Percentiles rank a stretch among this genome's conserved stretches.
Conservation (phyloP, 192 early-diverging fungal species). For the Phlyctochytrium bullatum region DNA sequence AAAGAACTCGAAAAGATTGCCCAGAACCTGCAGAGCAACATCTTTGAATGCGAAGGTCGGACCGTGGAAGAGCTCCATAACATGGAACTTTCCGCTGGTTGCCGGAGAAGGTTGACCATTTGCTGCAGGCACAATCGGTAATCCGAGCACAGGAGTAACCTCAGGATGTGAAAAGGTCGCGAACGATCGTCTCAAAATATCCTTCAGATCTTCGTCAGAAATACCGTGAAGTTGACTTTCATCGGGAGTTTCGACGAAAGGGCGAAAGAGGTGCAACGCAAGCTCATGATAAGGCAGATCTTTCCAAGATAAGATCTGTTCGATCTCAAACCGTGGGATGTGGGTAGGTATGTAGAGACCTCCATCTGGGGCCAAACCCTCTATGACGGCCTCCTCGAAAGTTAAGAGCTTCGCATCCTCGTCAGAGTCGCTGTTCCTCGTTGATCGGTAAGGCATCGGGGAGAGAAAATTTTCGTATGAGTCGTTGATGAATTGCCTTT, state of each 20-base stretch:
- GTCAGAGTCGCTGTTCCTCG: conserved; percentile 69
- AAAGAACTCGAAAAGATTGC: conserved; percentile 98
- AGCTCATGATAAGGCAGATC: conserved; percentile 74
- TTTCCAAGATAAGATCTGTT: conserved; percentile 74
- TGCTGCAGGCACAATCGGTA: conserved; percentile 58
- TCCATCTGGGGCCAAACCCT: conserved; percentile 89
- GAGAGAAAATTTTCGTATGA: no score
- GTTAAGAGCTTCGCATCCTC: conserved; percentile 41
- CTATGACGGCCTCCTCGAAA: conserved; percentile 90
- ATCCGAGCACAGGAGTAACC: conserved; percentile 73
- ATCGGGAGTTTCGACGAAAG: conserved; percentile 62
- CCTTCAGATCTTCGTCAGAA: conserved; percentile 63
- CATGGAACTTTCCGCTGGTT: conserved; percentile 27
- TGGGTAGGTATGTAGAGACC: conserved; percentile 88
- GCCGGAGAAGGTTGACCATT: neutral
- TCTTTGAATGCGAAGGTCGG: conserved; percentile 99
- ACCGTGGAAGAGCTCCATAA: conserved; percentile 94
- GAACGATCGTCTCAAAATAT: conserved; percentile 67
- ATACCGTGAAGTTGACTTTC: conserved; percentile 26
- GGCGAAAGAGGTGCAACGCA: conserved; percentile 79
- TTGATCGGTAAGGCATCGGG: conserved; percentile 87
- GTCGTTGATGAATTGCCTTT: no score
- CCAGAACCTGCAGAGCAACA: conserved; percentile 93
- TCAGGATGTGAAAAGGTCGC: conserved; percentile 72
- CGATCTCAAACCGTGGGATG: conserved; percentile 68